phyloP scores from a whole-genome alignment of 192 early-diverging fungal species.

The Chytriomyces confervae region DNA sequence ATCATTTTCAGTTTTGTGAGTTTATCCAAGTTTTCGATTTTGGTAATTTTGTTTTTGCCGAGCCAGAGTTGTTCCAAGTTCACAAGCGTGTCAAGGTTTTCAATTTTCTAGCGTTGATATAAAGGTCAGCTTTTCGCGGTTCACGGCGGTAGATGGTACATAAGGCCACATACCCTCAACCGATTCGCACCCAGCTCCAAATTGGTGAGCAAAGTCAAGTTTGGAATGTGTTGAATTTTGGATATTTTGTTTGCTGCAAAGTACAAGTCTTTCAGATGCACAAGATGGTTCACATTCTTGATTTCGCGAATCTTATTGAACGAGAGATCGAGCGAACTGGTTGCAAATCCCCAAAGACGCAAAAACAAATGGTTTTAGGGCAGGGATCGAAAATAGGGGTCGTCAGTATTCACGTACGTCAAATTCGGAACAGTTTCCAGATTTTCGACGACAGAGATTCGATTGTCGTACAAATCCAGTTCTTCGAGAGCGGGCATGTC shows the following conservation, averaged over 20 bases:
- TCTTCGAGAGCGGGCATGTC: slow-evolving; percentile 68
- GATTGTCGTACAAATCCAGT: slow-evolving; percentile 96
- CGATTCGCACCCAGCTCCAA: slow-evolving; percentile 96
- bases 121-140: background rate
- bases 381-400: background rate
- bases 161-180: slow-evolving; percentile 69
- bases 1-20: slow-evolving; percentile 59
- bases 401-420: slow-evolving; percentile 47
- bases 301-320: slow-evolving; percentile 94
- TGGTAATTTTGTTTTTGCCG: slow-evolving; percentile 96
- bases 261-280: slow-evolving; percentile 75
- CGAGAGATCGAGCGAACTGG: slow-evolving; percentile 80
- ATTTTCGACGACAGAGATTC: slow-evolving; percentile 75
- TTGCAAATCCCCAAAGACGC: background rate
- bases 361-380: background rate
- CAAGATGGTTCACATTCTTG: slow-evolving; percentile 67
- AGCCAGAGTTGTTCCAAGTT: slow-evolving; percentile 91
- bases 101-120: slow-evolving; percentile 62
- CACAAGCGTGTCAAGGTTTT: slow-evolving; percentile 78
- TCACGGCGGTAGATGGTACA: background rate
- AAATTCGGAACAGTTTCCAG: slow-evolving; percentile 66
- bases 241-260: slow-evolving; percentile 95
- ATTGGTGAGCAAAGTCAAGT: slow-evolving; percentile 72
- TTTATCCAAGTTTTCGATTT: slow-evolving; percentile 71
- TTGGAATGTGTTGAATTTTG: slow-evolving; percentile 75